Percentiles rank a stretch among this genome's conserved stretches.
Evolutionary conservation across 768 basidiomycete genomes (phyloP).

Genomic region (Rhodotorula paludigena): DNA sequence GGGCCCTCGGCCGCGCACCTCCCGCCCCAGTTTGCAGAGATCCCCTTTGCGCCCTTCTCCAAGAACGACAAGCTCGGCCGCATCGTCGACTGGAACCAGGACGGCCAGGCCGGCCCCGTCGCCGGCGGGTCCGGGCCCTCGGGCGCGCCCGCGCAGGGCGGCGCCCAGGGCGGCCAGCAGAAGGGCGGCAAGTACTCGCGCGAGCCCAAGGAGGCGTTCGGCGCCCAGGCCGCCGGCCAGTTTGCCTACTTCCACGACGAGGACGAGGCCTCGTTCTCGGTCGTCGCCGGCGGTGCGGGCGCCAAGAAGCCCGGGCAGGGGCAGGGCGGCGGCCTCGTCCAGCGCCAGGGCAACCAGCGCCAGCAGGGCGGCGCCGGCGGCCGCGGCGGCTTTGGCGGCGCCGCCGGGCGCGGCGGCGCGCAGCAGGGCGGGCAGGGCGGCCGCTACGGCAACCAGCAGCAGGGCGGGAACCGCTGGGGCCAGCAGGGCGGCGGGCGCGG

Average conservation of each 20-base stretch:
- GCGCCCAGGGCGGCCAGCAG: constrained; percentile 43
- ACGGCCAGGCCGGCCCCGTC: constrained; percentile 57
- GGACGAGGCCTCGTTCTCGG: constrained; percentile 92
- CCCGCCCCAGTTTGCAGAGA: constrained; percentile 90
- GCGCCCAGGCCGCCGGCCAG: constrained; percentile 80
- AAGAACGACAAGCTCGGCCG: constrained; percentile 98
- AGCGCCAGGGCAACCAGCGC: constrained; percentile 15
- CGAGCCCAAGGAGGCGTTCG: constrained; percentile 78
- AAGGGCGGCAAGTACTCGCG: constrained; percentile 54
- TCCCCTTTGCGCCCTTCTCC: constrained; percentile 96
- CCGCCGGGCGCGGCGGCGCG: constrained; percentile 23
- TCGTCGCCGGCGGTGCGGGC: constrained; percentile 71
- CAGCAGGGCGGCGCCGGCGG: constrained; percentile 4
- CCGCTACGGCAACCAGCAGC: constrained; percentile 48
- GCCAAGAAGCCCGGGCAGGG: constrained; percentile 34
- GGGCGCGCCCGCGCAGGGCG: constrained; percentile 35
- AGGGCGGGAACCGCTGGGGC: constrained; percentile 33
- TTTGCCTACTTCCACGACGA: constrained; percentile 98
- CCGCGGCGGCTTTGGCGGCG: constrained; percentile 4
- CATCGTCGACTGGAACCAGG: constrained; percentile 95
- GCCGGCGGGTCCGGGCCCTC: constrained; percentile 52
- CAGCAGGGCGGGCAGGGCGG: constrained; percentile 49
- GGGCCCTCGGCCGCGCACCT: constrained; percentile 76
- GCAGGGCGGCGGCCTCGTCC: constrained; percentile 36
- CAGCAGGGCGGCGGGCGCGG: constrained; percentile 20